Evolutionary conservation across 257 asterid species (phyloP).

Genomic region (Nicotiana sylvestris): DNA sequence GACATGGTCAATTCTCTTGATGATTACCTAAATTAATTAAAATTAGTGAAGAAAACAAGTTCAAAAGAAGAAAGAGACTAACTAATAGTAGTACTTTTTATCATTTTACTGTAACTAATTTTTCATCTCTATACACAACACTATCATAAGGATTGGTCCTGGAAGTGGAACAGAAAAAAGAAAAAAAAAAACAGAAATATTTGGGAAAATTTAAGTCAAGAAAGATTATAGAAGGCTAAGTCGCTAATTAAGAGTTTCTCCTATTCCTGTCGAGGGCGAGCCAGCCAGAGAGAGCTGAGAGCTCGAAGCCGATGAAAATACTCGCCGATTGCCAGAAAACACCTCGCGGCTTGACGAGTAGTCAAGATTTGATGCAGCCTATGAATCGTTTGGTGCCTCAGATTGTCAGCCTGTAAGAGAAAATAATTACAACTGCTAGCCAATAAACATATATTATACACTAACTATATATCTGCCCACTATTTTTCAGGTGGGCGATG

Average conservation of each 20-base stretch:
- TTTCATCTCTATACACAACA: conserved; percentile 33
- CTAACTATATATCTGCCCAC: no score
- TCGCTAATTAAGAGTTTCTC: neutral
- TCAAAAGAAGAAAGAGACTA: neutral
- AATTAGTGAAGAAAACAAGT: neutral
- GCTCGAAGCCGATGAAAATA: conserved; percentile 85
- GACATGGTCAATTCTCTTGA: conserved; percentile 7
- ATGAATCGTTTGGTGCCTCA: conserved; percentile 69
- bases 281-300: conserved; percentile 77
- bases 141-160: conserved; percentile 5
- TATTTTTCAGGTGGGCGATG: neutral
- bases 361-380: conserved; percentile 67
- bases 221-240: conserved; percentile 13
- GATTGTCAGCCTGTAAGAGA: conserved; percentile 55
- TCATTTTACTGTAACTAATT: neutral
- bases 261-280: conserved; percentile 61
- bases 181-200: conserved; percentile 4
- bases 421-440: neutral
- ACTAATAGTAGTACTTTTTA: neutral
- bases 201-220: neutral
- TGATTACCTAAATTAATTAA: neutral
- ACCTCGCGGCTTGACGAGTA: conserved; percentile 60
- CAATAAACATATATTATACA: no score
- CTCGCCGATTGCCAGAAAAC: conserved; percentile 69
- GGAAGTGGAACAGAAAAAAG: neutral